These are phyloP conservation scores for Bombardia bombarda DNA, from an alignment of 495 filamentous ascomycete species.

Conservation along the genomic window DNA sequence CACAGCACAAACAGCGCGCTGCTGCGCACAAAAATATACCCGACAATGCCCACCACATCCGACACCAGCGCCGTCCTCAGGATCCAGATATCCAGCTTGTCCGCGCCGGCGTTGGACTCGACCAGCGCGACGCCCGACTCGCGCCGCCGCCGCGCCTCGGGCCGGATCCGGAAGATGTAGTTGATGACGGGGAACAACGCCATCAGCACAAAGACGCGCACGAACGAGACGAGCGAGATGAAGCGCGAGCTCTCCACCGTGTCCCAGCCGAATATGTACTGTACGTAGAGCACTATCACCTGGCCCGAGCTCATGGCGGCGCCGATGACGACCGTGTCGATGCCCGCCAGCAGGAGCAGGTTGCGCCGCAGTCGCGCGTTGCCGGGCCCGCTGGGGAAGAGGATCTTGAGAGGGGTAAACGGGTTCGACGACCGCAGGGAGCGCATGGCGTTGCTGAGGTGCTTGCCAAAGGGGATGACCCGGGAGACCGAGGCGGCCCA, in stretches of 20 bases:
- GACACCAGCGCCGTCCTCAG: constrained; percentile 71
- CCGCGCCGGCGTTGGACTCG: constrained; percentile 58
- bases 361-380: constrained; percentile 64
- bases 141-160: constrained; percentile 22
- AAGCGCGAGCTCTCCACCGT: constrained; percentile 70
- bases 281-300: constrained; percentile 71
- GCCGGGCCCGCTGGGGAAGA: constrained; percentile 60
- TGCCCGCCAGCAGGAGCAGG: constrained; percentile 65
- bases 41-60: constrained; percentile 67
- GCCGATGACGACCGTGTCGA: constrained; percentile 73
- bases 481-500: constrained; percentile 2
- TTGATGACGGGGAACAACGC: constrained; percentile 65
- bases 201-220: constrained; percentile 66
- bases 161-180: constrained; percentile 54
- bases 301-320: constrained; percentile 73
- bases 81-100: constrained; percentile 66
- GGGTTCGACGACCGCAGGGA: constrained; percentile 43
- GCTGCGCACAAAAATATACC: constrained; percentile 57
- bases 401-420: constrained; percentile 66
- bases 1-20: constrained; percentile 52
- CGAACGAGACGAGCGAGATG: constrained; percentile 64
- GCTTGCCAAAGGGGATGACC: constrained; percentile 9
- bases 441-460: constrained; percentile 8
- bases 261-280: constrained; percentile 72
- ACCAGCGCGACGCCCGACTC: constrained; percentile 20